Base-by-base conservation (phyloP, 805 yeast genomes). In the Yamadazyma phyllophila region DNA sequence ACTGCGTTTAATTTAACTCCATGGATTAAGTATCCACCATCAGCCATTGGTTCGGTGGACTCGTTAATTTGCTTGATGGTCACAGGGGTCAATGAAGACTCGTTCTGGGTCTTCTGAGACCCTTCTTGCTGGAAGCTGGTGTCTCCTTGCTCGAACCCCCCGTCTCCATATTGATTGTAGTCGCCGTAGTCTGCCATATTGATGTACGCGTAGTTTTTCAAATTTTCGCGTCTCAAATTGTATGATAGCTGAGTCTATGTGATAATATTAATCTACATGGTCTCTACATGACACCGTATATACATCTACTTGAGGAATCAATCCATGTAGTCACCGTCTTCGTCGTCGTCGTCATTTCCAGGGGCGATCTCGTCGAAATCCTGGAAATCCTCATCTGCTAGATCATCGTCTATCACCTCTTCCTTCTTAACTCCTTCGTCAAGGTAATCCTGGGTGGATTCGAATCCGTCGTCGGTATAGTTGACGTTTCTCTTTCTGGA, bases 31-130 rank as follows among this genome's bases (percentile, higher is more conserved):
- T 77, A 86, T 5, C 83, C 85, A 10, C 85, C 86, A 59, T 86
- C 95, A 34, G 83, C 86, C 2, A 78, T 76, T 3, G 71, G 66
- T 47, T 80, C 87, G 12, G 74, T 69, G 3, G 86, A 76, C 43
- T 83, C 88, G 47, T 76, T 69, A 48, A 86, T 74, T 62, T 83
- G 87, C 58, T 84, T 85, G 55, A 86, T 80, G 1, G 95, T 85
- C 10, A 85, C 89, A 2, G 95, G 91, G 2, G 73, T 69, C 37
- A 68, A 50, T 26, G 59, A 52, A 2, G 63, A 51, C 27, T 69
- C 59, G 12, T 51, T 48, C 41, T 54, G 62, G 34, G 54, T 60
- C 42, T 56, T 58, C 37, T 63, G 67, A 30, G 63, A 55, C 14
- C 52, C 46, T 7, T 62, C 49, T 20, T 41, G 49, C 45, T 55